Evolutionary conservation across 345 rosid genomes (phyloP).

Genomic region (sweet orange (Citrus sinensis)): DNA sequence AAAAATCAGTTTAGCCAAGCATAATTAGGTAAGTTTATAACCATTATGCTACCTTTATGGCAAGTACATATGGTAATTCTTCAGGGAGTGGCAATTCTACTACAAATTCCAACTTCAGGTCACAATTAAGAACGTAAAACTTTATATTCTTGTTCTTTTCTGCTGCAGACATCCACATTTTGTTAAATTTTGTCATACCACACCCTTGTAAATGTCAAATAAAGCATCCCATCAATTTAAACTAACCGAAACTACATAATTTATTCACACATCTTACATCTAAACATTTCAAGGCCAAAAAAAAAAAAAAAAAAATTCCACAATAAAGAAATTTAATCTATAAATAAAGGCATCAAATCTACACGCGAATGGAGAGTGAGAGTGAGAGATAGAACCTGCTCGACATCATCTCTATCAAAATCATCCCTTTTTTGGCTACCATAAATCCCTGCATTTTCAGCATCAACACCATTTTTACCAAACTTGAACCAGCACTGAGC

Average conservation of each 20-base stretch:
- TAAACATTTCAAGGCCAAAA: too few relatives aligned
- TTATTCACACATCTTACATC: background rate
- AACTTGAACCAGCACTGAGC: conserved; percentile 80
- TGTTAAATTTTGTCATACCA: background rate
- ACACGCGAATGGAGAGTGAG: background rate
- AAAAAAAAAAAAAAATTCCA: background rate
- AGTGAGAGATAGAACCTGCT: conserved; percentile 54
- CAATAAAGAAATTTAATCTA: background rate
- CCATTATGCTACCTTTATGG: background rate
- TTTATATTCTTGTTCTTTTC: background rate
- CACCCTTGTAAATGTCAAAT: background rate
- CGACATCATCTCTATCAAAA: conserved; percentile 95
- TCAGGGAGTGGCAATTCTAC: background rate
- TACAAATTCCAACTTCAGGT: background rate
- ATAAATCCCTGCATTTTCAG: conserved; percentile 93
- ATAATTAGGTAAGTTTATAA: background rate
- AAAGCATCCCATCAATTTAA: background rate
- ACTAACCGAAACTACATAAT: background rate
- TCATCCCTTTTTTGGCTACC: conserved; percentile 89
- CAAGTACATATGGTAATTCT: background rate
- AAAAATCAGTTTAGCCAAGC: background rate
- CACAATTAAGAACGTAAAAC: background rate
- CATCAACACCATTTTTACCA: conserved; percentile 89
- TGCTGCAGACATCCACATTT: background rate
- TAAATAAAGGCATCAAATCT: background rate